A percentile compares a stretch with the other conserved stretches of the same genome.
Evolutionary conservation across 2,329 filamentous ascomycete genomes (phyloP).

Genomic region (Pseudohalonectria lignicola): DNA sequence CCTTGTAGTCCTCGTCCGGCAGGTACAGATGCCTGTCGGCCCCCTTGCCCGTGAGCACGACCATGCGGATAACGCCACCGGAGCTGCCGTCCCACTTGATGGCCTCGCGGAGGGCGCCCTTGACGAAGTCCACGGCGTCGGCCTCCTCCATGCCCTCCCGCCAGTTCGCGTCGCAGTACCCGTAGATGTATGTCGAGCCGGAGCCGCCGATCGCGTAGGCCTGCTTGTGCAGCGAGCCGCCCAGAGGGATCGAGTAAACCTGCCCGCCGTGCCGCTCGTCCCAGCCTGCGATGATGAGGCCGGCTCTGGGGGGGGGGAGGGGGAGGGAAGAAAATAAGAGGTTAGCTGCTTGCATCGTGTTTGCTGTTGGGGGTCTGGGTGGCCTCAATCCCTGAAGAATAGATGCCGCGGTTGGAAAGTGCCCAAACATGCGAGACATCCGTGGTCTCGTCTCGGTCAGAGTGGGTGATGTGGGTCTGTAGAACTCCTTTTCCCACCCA

Average conservation of each 20-base stretch:
- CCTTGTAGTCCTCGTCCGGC: constrained; percentile 80
- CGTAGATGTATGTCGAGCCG: constrained; percentile 98
- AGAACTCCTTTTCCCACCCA: too few relatives aligned
- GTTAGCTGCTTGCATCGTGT: not conserved
- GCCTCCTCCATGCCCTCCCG: constrained; percentile 86
- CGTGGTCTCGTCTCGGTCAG: not conserved
- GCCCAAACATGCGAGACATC: not conserved
- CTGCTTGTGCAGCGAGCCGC: constrained; percentile 96
- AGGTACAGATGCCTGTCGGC: constrained; percentile 91
- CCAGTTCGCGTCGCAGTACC: constrained; percentile 96
- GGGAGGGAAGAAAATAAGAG: too few relatives aligned
- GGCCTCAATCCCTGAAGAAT: not conserved
- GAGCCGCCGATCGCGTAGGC: constrained; percentile 91
- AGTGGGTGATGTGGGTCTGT: too few relatives aligned
- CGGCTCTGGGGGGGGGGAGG: constrained; percentile 49
- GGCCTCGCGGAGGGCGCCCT: constrained; percentile 79
- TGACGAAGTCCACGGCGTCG: constrained; percentile 87
- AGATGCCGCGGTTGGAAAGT: not conserved
- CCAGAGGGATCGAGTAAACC: constrained; percentile 93
- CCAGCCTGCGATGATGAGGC: constrained; percentile 97
- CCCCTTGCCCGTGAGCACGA: constrained; percentile 82
- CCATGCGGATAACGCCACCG: constrained; percentile 95
- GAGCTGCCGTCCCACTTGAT: constrained; percentile 99
- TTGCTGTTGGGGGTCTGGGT: too few relatives aligned
- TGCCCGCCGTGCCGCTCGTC: constrained; percentile 91